Evolutionary conservation across 1,284 basidiomycete genomes (phyloP), one percentile per base, ranked within the genome.

Genomic region (Exobasidium cylindrosporum): DNA sequence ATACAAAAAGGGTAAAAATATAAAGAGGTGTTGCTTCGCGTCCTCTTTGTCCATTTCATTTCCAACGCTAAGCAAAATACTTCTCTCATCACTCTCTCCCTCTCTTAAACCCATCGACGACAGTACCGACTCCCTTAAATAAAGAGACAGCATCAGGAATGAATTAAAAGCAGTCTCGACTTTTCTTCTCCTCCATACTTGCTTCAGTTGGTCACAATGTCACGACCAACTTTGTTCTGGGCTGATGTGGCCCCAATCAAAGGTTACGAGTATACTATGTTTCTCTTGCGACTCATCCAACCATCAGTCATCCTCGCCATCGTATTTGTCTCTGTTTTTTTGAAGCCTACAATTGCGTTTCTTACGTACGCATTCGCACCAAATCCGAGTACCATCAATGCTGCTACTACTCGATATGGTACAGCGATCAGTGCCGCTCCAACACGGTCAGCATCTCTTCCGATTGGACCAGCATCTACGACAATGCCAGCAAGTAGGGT

Each of bases 221-320:
- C 35, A 40, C 35, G 17, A 10, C 35, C 7, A 7, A 40, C 35
- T 40, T 40, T 40, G 35, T 40, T 40, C 35, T 40, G 35, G 35
- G 17, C 35, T 10, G 17, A 17, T 17, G 35, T 17, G 7, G 35
- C 35, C 17, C 35, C 35, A 40, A n/a, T n/a, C n/a, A 40, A 40
- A 17, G 35, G 35, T 17, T 40, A 40, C 35, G 35, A 40, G 17
- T 40, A 40, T 10, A 60, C 66, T 0, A 57, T 73, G 28, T 60
- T 60, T 24, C 46, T 55, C 17, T 61, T 71, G n/a, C 69, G 71
- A 26, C 60, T 71, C 47, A 29, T 57, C 10, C 69, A 73, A 56
- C 67, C 68, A 13, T 57, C 44, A 47, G 55, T 55, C 24, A 67
- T 73, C 21, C 65, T 72, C 49, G 43, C 63, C 13, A 63, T 73